These are phyloP conservation scores for Seminavis robusta DNA, from an alignment of 108 stramenopile genomes.

Conservation along the genomic window DNA sequence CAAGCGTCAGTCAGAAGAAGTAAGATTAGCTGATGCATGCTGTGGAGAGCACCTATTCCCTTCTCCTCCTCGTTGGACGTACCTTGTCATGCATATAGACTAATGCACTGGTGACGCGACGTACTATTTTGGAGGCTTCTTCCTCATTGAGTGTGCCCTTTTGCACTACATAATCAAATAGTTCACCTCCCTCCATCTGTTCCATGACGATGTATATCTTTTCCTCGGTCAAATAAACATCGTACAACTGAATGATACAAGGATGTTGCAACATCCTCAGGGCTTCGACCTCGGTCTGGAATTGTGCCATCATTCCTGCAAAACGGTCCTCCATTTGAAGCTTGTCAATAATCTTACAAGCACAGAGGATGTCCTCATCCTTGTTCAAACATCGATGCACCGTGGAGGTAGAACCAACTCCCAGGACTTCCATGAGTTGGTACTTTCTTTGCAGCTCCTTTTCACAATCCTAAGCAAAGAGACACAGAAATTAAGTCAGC, in stretches of 20 bases:
- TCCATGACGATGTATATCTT: slow-evolving; percentile 98
- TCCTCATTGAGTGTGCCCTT: slow-evolving; percentile 87
- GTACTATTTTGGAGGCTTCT: slow-evolving; percentile 90
- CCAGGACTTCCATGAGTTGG: slow-evolving; percentile 88
- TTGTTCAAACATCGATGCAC: slow-evolving; percentile 85
- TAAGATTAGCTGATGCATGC: too few species aligned
- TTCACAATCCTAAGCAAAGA: slow-evolving; percentile 53
- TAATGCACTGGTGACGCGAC: slow-evolving; percentile 87
- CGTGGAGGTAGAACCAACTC: slow-evolving; percentile 94
- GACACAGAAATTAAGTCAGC: background rate
- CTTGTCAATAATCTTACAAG: slow-evolving; percentile 97
- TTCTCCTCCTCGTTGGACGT: too few species aligned
- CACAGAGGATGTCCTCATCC: slow-evolving; percentile 59
- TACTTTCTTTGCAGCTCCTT: slow-evolving; percentile 70
- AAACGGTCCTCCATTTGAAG: slow-evolving; percentile 85
- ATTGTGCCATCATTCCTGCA: slow-evolving; percentile 91
- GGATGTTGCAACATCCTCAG: slow-evolving; percentile 77
- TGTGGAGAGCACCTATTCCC: too few species aligned
- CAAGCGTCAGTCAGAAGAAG: too few species aligned
- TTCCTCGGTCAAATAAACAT: slow-evolving; percentile 86
- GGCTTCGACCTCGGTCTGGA: slow-evolving; percentile 90
- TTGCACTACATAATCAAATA: slow-evolving; percentile 98
- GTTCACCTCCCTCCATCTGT: slow-evolving; percentile 95
- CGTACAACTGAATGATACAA: slow-evolving; percentile 91
- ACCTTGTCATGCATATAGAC: slow-evolving; percentile 96